Base-by-base conservation (phyloP, 1,284 basidiomycete genomes). In the Austroboletus olivaceoglutinosus region DNA sequence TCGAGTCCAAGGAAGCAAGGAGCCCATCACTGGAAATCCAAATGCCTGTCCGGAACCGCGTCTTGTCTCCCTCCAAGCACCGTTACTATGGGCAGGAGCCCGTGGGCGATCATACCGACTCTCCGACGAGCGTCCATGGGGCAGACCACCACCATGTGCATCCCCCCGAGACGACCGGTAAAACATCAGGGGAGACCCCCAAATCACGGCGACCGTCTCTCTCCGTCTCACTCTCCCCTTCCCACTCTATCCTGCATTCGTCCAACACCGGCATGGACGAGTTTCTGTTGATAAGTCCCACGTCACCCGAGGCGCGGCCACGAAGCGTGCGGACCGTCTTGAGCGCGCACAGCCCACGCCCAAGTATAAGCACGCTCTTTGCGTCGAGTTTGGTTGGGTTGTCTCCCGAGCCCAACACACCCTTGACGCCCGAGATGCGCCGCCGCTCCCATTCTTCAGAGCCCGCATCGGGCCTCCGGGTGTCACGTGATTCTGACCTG, bases 251-350 rank as follows among this genome's bases (percentile, higher is more conserved):
- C 5, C 38, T 34, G 19, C 57, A 54, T 37, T 54, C 59, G 25
- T 52, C 57, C 19, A 34, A 31, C 9, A 37, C 51, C 4, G 61
- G 59, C 10, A 64, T 61, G 59, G 59, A 60, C 19, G 59, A 62
- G 19, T 61, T 64, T 37, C 30, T 61, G 16, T n/a, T 61, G 40
- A 51, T 61, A 12, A 48, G 43, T 19, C 57, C 57, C 1, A 33
- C 50, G 8, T 54, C 51, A 10, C 30, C 41, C 10, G 47, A 49
- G 5, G 22, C 39, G 9, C 49, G 43, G 21, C 40, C 59, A 15
- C 56, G 44, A 10, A 38, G 58, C 30, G 43, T 54, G 43, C 48
- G 57, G 29, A 46, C 45, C 1, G 51, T 25, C 5, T 22, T 57
- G 9, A 23, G 43, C 13, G 18, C 31, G 10, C 53, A 40, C 4